phyloP scores from a whole-genome alignment of 148 eudicot genomes.

The Rhododendron henanense region DNA sequence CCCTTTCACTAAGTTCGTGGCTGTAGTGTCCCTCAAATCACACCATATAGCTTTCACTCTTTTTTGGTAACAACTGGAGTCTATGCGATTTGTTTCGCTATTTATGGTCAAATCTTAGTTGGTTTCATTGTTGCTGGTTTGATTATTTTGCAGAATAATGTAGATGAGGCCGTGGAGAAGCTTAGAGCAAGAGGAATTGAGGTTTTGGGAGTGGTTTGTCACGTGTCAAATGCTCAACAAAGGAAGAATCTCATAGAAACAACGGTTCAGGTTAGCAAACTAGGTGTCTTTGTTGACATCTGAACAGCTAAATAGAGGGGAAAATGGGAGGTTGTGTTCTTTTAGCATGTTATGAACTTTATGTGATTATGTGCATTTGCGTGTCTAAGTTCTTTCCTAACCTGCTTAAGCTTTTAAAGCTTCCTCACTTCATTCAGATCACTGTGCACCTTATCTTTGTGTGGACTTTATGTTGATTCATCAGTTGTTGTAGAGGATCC shows the following conservation, averaged over 20 bases:
- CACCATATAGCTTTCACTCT: not conserved
- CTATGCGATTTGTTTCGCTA: not conserved
- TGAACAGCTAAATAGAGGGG: not conserved
- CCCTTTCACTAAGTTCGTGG: not conserved
- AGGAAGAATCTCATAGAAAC: conserved; percentile 66
- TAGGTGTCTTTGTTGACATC: not conserved
- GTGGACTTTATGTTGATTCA: not conserved
- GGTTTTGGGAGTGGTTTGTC: conserved; percentile 84
- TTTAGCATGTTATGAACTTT: not conserved
- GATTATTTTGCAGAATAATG: conserved; percentile 55
- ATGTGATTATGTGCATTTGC: not conserved
- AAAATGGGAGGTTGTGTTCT: not conserved
- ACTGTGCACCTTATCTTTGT: not conserved
- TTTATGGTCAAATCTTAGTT: not conserved
- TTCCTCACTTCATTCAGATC: not conserved
- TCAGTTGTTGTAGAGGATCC: not conserved
- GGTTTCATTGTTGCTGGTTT: conserved; percentile 8
- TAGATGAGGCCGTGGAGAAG: conserved; percentile 79
- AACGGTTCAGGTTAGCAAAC: conserved; percentile 53
- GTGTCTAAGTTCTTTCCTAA: not conserved
- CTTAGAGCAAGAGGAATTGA: conserved; percentile 67
- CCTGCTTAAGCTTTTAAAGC: not conserved
- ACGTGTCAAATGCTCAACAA: conserved; percentile 78
- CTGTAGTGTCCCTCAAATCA: not conserved
- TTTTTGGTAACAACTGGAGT: not conserved